A percentile compares a stretch with the other conserved stretches of the same genome.
These are phyloP conservation scores for Aspergillus aculeatinus DNA, from an alignment of 2,329 filamentous ascomycete genomes.

Conservation along the genomic window DNA sequence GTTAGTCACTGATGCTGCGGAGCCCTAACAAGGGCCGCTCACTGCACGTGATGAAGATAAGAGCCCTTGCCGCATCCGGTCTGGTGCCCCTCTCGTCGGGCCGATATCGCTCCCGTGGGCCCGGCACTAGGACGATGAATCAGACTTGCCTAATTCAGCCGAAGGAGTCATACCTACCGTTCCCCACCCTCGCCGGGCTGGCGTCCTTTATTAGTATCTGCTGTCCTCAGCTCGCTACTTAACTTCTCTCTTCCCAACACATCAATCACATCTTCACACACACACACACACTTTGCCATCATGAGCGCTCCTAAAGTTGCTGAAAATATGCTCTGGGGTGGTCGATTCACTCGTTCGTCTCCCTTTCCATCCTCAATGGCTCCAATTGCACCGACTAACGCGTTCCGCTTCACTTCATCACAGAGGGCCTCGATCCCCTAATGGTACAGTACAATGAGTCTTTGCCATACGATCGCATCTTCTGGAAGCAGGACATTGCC, in stretches of 20 bases:
- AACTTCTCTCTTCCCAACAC: constrained; percentile 7
- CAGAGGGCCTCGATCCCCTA: constrained; percentile 77
- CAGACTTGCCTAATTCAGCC: constrained; percentile 9
- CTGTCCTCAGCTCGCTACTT: constrained; percentile 2
- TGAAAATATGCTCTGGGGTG: constrained; percentile 60
- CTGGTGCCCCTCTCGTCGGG: neutral
- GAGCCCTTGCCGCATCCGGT: neutral
- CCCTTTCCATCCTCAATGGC: constrained; percentile 8
- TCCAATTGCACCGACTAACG: constrained; percentile 19
- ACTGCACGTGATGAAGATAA: neutral
- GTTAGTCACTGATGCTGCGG: neutral
- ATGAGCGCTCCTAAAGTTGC: constrained; percentile 42
- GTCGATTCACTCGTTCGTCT: constrained; percentile 57
- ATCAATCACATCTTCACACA: neutral
- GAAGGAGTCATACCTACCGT: constrained; percentile 6
- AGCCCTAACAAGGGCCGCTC: neutral
- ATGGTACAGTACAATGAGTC: constrained; percentile 85
- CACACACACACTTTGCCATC: constrained; percentile 14
- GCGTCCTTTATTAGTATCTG: neutral
- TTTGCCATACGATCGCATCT: constrained; percentile 73
- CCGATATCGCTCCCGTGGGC: constrained; percentile 14
- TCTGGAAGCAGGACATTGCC: constrained; percentile 77
- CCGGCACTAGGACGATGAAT: neutral
- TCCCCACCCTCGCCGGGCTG: neutral
- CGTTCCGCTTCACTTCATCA: constrained; percentile 10